Percentiles rank a stretch among this genome's conserved stretches.
These are phyloP conservation scores for Cornus suecica DNA, from an alignment of 148 eudicot species.

Conservation along the genomic window DNA sequence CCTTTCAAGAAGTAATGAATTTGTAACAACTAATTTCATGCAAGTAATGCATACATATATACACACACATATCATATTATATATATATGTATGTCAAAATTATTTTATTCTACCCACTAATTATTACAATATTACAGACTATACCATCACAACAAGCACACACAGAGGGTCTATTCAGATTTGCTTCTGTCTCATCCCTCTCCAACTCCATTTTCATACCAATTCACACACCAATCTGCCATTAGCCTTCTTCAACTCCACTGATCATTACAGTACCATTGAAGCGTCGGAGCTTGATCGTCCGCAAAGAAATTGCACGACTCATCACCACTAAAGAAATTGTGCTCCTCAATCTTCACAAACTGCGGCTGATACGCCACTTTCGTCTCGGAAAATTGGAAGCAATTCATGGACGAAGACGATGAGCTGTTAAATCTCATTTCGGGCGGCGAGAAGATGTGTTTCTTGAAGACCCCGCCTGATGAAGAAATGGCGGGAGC, in stretches of 20 bases:
- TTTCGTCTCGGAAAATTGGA: conserved; percentile 36
- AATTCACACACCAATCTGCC: too few relatives aligned
- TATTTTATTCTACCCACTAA: neutral
- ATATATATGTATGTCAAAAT: too few relatives aligned
- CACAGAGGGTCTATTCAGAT: neutral
- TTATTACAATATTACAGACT: neutral
- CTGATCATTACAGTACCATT: conserved; percentile 26
- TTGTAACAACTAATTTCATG: too few relatives aligned
- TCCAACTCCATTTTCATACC: too few relatives aligned
- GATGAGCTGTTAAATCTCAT: neutral
- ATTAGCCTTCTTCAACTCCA: conserved; percentile 16
- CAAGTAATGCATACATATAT: neutral
- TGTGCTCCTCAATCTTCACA: conserved; percentile 86
- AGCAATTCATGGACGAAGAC: conserved; percentile 19
- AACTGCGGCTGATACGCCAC: conserved; percentile 58
- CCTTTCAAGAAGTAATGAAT: too few relatives aligned
- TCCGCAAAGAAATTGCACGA: conserved; percentile 56
- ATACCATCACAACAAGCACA: too few relatives aligned
- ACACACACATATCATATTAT: too few relatives aligned
- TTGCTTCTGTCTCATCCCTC: neutral
- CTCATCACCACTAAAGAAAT: conserved; percentile 80
- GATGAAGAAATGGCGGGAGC: conserved; percentile 38
- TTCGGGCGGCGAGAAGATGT: conserved; percentile 22
- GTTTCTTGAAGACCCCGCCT: conserved; percentile 22
- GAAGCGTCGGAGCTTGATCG: conserved; percentile 31